These are phyloP conservation scores for Tulasnella sp. DNA, from an alignment of 768 basidiomycete species.

Conservation along the genomic window DNA sequence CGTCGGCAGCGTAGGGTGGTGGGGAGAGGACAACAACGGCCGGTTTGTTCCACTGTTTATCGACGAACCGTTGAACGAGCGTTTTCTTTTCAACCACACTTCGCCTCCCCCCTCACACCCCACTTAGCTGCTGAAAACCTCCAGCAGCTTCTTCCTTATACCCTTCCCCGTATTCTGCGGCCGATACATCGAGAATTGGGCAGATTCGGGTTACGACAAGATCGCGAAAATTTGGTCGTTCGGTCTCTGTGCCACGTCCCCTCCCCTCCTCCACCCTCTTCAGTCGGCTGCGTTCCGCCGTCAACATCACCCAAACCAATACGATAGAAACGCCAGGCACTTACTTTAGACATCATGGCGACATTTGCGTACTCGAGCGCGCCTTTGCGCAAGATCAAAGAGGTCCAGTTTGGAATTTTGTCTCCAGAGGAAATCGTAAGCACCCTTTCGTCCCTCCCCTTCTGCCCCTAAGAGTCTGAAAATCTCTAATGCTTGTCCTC, in stretches of 20 bases:
- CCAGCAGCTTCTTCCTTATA: not conserved
- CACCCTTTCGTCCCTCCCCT: conserved; percentile 24
- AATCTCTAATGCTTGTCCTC: not conserved
- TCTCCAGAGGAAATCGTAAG: conserved; percentile 97
- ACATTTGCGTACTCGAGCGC: conserved; percentile 90
- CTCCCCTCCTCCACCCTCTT: conserved; percentile 1
- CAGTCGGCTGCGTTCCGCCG: not conserved
- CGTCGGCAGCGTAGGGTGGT: not conserved
- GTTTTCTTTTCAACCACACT: conserved; percentile 17
- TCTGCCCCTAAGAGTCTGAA: not conserved
- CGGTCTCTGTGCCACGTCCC: not conserved
- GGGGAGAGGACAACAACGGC: not conserved
- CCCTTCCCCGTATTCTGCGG: not conserved
- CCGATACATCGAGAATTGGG: not conserved
- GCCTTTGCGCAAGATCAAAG: conserved; percentile 89
- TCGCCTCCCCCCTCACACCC: not conserved
- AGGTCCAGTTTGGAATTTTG: conserved; percentile 97
- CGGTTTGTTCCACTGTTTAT: not conserved
- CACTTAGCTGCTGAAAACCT: not conserved
- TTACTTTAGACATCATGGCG: conserved; percentile 9
- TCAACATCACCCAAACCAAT: not conserved
- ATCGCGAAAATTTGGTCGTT: not conserved
- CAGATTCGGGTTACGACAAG: not conserved
- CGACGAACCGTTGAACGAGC: not conserved
- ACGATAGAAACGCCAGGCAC: not conserved